Evolutionary conservation across 106 monocot species (phyloP).

Genomic region (Triglochin maritima): DNA sequence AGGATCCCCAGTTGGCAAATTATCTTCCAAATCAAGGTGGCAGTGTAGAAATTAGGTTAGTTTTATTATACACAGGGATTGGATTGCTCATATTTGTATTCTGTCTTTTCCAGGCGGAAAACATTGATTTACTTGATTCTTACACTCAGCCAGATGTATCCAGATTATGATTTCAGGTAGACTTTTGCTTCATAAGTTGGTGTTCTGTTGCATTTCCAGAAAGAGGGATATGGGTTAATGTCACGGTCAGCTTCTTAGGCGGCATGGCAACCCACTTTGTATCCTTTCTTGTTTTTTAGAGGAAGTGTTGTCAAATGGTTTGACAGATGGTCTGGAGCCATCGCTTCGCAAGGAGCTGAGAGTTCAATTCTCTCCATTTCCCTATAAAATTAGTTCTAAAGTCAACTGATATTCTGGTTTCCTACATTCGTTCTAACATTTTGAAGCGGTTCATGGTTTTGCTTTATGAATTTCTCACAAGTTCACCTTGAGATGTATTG

Average conservation of each 20-base stretch:
- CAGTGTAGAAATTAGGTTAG: background rate
- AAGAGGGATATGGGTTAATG: slow-evolving; percentile 86
- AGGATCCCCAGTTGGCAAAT: slow-evolving; percentile 52
- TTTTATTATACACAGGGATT: background rate
- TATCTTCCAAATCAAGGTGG: slow-evolving; percentile 71
- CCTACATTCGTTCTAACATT: background rate
- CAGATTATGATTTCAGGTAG: slow-evolving; percentile 99
- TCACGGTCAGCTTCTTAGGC: slow-evolving; percentile 76
- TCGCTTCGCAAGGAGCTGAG: slow-evolving; percentile 91
- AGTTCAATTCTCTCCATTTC: slow-evolving; percentile 99
- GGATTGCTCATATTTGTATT: background rate
- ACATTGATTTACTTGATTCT: slow-evolving; percentile 88
- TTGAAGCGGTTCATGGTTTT: background rate
- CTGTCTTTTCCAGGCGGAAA: slow-evolving; percentile 63
- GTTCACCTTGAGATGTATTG: slow-evolving; percentile 9
- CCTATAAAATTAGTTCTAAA: slow-evolving; percentile 18
- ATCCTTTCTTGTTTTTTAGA: slow-evolving; percentile 26
- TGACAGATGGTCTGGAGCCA: slow-evolving; percentile 80
- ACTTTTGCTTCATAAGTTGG: slow-evolving; percentile 8
- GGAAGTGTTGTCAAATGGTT: slow-evolving; percentile 99
- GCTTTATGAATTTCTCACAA: slow-evolving; percentile 4
- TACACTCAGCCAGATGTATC: slow-evolving; percentile 88
- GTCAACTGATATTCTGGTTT: background rate
- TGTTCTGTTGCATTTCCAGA: too few relatives aligned
- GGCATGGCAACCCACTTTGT: slow-evolving; percentile 69